phyloP scores from a whole-genome alignment of 2,329 filamentous ascomycete species.

The Microsporum ferrugineum region DNA sequence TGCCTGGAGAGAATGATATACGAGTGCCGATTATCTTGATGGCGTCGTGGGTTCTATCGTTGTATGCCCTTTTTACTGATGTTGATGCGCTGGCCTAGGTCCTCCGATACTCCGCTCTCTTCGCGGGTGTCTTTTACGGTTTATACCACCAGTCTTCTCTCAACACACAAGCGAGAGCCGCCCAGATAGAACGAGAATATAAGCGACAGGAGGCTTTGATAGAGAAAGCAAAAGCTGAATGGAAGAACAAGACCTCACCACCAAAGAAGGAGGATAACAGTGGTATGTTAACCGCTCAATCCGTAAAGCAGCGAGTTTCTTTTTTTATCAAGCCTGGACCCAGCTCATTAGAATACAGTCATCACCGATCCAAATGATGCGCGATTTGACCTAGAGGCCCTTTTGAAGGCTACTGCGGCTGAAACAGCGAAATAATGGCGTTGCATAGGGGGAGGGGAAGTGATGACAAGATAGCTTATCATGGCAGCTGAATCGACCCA shows the following conservation, averaged over 20 bases:
- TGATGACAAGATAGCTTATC: neutral
- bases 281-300: slow-evolving; percentile 17
- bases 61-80: neutral
- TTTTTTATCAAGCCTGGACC: neutral
- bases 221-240: slow-evolving; percentile 84
- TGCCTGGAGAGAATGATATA: neutral
- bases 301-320: neutral
- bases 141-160: slow-evolving; percentile 85
- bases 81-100: slow-evolving; percentile 49
- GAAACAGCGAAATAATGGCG: slow-evolving; percentile 21
- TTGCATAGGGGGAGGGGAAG: neutral
- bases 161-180: slow-evolving; percentile 56
- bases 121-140: slow-evolving; percentile 86
- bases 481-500: neutral
- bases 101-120: slow-evolving; percentile 90
- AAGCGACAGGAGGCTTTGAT: slow-evolving; percentile 86
- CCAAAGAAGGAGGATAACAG: slow-evolving; percentile 23
- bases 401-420: slow-evolving; percentile 52
- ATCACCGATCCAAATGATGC: slow-evolving; percentile 69
- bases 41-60: neutral
- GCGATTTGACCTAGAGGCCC: slow-evolving; percentile 88
- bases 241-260: slow-evolving; percentile 60
- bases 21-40: neutral
- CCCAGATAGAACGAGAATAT: slow-evolving; percentile 69
- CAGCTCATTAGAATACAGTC: slow-evolving; percentile 37